These are phyloP conservation scores for Forsythia suspensa DNA, from an alignment of 257 asterid species.

Conservation along the genomic window DNA sequence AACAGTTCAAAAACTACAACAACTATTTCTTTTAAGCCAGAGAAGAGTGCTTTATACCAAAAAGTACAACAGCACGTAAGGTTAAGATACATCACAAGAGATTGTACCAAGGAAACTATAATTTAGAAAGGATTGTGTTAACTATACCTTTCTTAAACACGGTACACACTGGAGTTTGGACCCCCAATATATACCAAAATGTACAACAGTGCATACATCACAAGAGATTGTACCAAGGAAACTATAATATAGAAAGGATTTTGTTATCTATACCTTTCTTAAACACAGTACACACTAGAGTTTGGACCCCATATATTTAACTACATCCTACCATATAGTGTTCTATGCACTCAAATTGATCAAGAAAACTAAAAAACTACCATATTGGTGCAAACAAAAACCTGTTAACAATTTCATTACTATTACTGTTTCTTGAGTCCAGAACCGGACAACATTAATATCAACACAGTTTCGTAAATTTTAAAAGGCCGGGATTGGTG, in stretches of 20 bases:
- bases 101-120: background rate
- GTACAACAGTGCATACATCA: no score
- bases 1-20: background rate
- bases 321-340: constrained; percentile 9
- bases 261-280: constrained; percentile 22
- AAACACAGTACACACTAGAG: constrained; percentile 31
- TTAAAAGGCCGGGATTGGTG: constrained; percentile 8
- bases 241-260: constrained; percentile 22
- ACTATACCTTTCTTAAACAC: constrained; percentile 25
- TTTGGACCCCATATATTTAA: constrained; percentile 36
- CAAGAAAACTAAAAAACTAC: constrained; percentile 24
- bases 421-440: constrained; percentile 22
- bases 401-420: constrained; percentile 37
- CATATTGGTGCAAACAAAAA: constrained; percentile 27
- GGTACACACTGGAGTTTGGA: constrained; percentile 30
- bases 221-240: background rate
- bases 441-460: constrained; percentile 5
- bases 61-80: background rate
- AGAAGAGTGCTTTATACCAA: background rate
- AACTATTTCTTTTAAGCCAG: background rate
- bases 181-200: constrained; percentile 21
- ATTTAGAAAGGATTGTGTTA: constrained; percentile 20
- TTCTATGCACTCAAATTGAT: background rate
- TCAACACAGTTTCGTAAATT: background rate
- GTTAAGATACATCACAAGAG: no score